Conservation (phyloP, 352 stramenopile genomes). For the Phytophthora boehmeriae region DNA sequence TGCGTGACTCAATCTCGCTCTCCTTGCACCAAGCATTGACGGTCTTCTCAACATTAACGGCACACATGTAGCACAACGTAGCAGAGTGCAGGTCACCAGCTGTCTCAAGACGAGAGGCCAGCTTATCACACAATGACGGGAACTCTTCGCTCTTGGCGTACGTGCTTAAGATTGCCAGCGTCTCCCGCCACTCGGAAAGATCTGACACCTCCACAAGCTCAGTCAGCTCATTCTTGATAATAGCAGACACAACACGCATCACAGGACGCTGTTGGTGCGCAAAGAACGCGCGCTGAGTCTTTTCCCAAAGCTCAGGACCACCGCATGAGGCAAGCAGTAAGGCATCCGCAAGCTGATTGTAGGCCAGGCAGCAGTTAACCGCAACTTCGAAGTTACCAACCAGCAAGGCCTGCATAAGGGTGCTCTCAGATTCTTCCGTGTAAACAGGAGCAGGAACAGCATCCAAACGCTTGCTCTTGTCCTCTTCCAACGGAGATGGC, state of each 20-base stretch:
- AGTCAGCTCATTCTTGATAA: slow-evolving; percentile 95
- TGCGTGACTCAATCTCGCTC: slow-evolving; percentile 76
- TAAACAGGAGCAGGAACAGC: slow-evolving; percentile 69
- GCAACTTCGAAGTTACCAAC: slow-evolving; percentile 98
- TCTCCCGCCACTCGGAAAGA: slow-evolving; percentile 96
- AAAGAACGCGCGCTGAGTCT: slow-evolving; percentile 96
- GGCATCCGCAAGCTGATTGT: slow-evolving; percentile 96
- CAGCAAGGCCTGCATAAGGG: slow-evolving; percentile 95
- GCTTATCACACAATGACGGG: slow-evolving; percentile 92
- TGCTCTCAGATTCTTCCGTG: slow-evolving; percentile 91
- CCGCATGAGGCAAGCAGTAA: slow-evolving; percentile 94
- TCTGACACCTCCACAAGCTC: slow-evolving; percentile 89
- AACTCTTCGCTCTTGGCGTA: slow-evolving; percentile 99
- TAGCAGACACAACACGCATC: slow-evolving; percentile 95
- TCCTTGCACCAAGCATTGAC: slow-evolving; percentile 92
- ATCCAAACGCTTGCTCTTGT: slow-evolving; percentile 79
- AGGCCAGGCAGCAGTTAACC: slow-evolving; percentile 96
- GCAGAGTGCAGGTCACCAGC: slow-evolving; percentile 91
- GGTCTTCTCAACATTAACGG: slow-evolving; percentile 90
- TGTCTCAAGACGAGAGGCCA: slow-evolving; percentile 92
- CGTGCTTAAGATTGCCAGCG: slow-evolving; percentile 96
- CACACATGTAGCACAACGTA: slow-evolving; percentile 98
- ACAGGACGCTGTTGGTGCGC: slow-evolving; percentile 91
- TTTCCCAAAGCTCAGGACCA: slow-evolving; percentile 95
- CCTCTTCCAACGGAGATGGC: slow-evolving; percentile 55